A percentile compares a stretch with the other conserved stretches of the same genome.
phyloP scores from a whole-genome alignment of 1,139 yeast species.

The Geotrichum phurueaensis region DNA sequence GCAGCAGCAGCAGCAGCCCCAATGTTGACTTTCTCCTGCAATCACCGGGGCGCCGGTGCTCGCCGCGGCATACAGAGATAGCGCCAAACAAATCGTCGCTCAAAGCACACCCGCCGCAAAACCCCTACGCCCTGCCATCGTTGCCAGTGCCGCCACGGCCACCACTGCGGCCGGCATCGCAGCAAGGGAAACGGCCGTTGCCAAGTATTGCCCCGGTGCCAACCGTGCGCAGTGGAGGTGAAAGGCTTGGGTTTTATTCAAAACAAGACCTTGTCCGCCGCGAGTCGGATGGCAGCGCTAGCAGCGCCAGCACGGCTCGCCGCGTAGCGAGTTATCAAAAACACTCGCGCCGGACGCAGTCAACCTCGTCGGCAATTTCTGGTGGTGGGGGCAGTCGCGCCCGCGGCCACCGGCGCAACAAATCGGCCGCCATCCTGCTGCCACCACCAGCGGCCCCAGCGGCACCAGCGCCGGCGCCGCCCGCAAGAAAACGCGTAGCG shows the following conservation, averaged over 20 bases:
- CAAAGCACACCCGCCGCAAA: neutral
- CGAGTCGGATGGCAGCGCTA: neutral
- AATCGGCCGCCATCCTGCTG: neutral
- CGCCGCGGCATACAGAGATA: slow-evolving; percentile 6
- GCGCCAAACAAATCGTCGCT: slow-evolving; percentile 2
- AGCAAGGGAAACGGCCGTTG: neutral
- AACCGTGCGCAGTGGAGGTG: neutral
- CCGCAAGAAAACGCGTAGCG: neutral
- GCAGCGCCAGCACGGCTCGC: neutral
- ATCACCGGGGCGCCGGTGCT: slow-evolving; percentile 7
- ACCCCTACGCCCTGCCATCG: neutral
- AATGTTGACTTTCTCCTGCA: neutral
- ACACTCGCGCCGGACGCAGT: neutral
- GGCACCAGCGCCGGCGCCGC: neutral
- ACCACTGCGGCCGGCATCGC: neutral
- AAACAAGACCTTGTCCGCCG: slow-evolving; percentile 8
- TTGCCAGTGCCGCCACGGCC: neutral
- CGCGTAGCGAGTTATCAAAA: neutral
- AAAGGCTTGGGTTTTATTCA: slow-evolving; percentile 4
- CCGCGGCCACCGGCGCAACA: neutral
- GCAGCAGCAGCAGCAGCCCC: neutral
- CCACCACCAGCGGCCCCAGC: neutral
- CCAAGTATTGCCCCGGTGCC: neutral
- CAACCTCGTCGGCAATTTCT: neutral
- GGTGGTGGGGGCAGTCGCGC: neutral